phyloP scores from a whole-genome alignment of 805 yeast species.

The Candida yuanshanica region DNA sequence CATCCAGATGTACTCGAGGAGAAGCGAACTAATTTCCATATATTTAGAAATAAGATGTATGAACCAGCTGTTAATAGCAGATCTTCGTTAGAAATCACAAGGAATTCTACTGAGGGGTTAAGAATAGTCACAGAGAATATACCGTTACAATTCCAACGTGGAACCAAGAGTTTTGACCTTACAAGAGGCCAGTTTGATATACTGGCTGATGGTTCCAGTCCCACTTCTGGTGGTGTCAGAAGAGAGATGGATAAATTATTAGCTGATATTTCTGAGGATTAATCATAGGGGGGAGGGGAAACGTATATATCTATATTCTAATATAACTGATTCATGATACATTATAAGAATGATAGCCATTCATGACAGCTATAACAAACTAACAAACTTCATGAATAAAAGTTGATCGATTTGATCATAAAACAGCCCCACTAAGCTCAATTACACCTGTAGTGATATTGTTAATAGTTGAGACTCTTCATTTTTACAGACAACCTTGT shows the following conservation, averaged over 20 bases:
- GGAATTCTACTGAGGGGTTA: slow-evolving; percentile 7
- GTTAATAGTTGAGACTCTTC: no score
- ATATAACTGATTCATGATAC: neutral
- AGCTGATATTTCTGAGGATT: slow-evolving; percentile 21
- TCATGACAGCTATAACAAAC: no score
- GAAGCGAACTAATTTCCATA: slow-evolving; percentile 38
- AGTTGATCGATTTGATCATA: no score
- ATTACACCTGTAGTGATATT: no score
- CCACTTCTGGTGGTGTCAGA: neutral
- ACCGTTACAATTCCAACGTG: slow-evolving; percentile 11
- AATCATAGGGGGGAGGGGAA: neutral
- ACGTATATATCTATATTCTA: neutral
- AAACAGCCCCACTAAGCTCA: no score
- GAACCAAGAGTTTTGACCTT: slow-evolving; percentile 27
- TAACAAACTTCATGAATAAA: neutral
- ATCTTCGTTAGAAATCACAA: slow-evolving; percentile 19
- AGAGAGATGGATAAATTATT: slow-evolving; percentile 6
- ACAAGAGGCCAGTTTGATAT: slow-evolving; percentile 11
- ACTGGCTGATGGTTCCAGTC: slow-evolving; percentile 1
- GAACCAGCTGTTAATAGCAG: slow-evolving; percentile 31
- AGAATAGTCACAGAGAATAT: slow-evolving; percentile 3
- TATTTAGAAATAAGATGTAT: slow-evolving; percentile 36
- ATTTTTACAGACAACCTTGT: no score
- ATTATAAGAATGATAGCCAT: no score
- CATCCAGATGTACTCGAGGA: slow-evolving; percentile 29